Conservation (phyloP, 2,329 filamentous ascomycete genomes). For the Immersiporthe knoxdaviesiana region DNA sequence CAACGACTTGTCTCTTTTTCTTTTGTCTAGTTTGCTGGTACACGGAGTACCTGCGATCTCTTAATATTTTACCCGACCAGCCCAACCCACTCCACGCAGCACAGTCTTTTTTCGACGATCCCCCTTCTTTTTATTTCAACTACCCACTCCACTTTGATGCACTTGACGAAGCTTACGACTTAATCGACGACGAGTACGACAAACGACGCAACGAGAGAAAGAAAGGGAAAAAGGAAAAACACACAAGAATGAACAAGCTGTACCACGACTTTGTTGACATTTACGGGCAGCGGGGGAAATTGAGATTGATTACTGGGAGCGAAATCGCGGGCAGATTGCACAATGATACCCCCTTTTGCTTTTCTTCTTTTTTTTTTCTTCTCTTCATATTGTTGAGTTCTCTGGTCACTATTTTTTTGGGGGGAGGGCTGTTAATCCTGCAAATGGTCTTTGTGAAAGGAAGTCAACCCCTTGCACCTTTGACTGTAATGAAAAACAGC, state of each 20-base stretch:
- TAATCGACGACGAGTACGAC: not conserved
- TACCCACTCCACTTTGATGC: not conserved
- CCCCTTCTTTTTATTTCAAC: not conserved
- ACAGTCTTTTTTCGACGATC: not conserved
- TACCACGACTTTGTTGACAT: conserved; percentile 1
- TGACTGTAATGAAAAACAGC: not conserved
- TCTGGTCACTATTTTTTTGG: too few species aligned
- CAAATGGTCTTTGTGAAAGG: not conserved
- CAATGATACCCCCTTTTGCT: conserved; percentile 14
- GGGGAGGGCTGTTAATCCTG: not conserved
- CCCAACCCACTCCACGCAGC: not conserved
- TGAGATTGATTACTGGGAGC: not conserved
- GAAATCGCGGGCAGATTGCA: conserved; percentile 15
- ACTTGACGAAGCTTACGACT: not conserved
- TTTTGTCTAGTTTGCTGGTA: not conserved
- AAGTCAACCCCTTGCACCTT: too few species aligned
- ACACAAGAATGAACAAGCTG: not conserved
- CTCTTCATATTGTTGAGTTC: too few species aligned
- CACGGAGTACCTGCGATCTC: not conserved
- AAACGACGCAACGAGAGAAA: not conserved
- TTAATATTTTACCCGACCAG: not conserved
- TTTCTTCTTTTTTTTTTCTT: not conserved
- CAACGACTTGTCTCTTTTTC: not conserved
- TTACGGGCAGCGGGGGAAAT: not conserved
- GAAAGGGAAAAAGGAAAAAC: too few species aligned